Evolutionary conservation across 768 basidiomycete genomes (phyloP).

Genomic region (Mycena galopus): DNA sequence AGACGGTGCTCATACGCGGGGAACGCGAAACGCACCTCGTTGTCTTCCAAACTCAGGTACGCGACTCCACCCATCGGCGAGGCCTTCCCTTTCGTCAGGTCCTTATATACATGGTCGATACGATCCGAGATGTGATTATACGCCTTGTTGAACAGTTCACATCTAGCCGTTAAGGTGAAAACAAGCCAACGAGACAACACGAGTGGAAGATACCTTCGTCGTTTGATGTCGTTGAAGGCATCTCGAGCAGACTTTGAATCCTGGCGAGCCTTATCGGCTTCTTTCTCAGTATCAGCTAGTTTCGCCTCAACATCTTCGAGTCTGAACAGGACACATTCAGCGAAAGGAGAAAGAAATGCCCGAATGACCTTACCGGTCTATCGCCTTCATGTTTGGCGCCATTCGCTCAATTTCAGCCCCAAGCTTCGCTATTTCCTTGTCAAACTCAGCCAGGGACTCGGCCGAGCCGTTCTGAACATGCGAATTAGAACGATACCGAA

Average conservation of each 20-base stretch:
- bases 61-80: constrained; percentile 97
- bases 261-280: constrained; percentile 92
- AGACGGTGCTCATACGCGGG: not conserved
- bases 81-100: constrained; percentile 95
- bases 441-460: constrained; percentile 78
- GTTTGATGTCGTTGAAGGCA: constrained; percentile 89
- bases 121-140: constrained; percentile 96
- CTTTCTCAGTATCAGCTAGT: constrained; percentile 89
- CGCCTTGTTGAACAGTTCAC: constrained; percentile 93
- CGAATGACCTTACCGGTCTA: constrained; percentile 74
- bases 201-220: constrained; percentile 68
- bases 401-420: constrained; percentile 89
- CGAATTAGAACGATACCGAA: not conserved
- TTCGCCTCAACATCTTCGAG: constrained; percentile 89
- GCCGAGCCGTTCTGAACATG: constrained; percentile 67
- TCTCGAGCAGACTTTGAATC: constrained; percentile 93
- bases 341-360: not conserved
- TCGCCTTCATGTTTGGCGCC: constrained; percentile 97
- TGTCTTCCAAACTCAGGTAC: constrained; percentile 95
- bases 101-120: constrained; percentile 97
- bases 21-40: constrained; percentile 72
- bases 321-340: constrained; percentile 49
- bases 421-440: constrained; percentile 78
- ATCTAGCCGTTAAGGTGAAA: constrained; percentile 54
- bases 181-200: too few relatives aligned